Evolutionary conservation across 23 red algal genomes (phyloP), one percentile per base, ranked within the genome.

Genomic region (Pyropia yezoensis): DNA sequence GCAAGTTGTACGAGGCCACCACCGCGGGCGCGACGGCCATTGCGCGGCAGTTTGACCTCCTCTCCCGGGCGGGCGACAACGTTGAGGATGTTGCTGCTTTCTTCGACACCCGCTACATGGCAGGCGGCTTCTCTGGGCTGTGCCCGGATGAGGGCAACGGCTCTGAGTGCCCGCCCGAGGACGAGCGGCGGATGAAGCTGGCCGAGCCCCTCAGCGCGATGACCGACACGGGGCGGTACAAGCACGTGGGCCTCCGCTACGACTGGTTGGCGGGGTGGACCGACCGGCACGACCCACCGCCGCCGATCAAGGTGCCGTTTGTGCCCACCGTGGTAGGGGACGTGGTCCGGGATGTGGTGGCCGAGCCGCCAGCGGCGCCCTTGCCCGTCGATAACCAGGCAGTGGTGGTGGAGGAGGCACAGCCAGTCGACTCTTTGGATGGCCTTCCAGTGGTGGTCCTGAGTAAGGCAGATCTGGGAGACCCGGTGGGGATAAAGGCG

Each of bases 21-120:
- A 65, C 69, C 55, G n/a, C 27, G 49, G 88, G 88, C 18, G 88
- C 78, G 13, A 33, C 73, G 34, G 88, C 88, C 3, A 45, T 91
- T 18, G 88, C 78, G 25, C 59, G 79, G 69, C 88, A 91, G 30
- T 91, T 91, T 62, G 88, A 91, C 50, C 61, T 91, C n/a, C 57
- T 91, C 60, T 77, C 78, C 25, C 66, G 45, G 13, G 62, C 70
- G 20, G 54, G 49, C 47, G 52, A 59, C 13, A 71, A 91, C n/a
- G 56, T 55, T 13, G 78, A 74, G 0, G 80, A 91, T 63, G 61
- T 91, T 18, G 72, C 75, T 27, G 78, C 88, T 7, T 91, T 91
- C 54, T 84, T 91, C 49, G 34, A 66, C 54, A 79, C 68, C 3
- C 69, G 66, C 57, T 91, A 83, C 51, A 23, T 91, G 59, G 47